phyloP scores from a whole-genome alignment of 371 early-diverging fungal genomes.

The Conidiobolus coronatus region DNA sequence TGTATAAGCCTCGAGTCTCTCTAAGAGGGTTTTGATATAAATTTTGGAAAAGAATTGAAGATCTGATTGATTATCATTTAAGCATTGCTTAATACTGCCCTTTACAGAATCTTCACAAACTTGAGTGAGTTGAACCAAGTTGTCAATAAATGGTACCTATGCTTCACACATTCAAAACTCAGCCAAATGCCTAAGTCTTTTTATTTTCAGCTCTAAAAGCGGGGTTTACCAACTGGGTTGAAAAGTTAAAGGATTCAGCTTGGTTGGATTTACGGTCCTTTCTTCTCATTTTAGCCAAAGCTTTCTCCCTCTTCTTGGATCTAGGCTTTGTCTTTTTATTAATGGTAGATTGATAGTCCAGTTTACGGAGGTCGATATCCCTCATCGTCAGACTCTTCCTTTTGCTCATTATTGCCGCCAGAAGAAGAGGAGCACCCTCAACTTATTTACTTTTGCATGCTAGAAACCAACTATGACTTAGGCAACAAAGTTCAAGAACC shows the following conservation, averaged over 20 bases:
- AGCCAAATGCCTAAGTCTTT: constrained; percentile 55
- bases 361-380: constrained; percentile 42
- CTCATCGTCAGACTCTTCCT: too few species aligned
- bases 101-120: neutral
- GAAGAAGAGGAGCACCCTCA: too few species aligned
- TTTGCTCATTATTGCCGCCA: too few species aligned
- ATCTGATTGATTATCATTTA: constrained; percentile 14
- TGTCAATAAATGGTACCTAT: constrained; percentile 50
- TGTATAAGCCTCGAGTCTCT: constrained; percentile 16
- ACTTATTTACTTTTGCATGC: too few species aligned
- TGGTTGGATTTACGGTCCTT: constrained; percentile 32
- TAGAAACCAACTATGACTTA: too few species aligned
- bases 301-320: constrained; percentile 45
- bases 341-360: constrained; percentile 50
- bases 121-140: neutral
- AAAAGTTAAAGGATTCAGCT: constrained; percentile 67
- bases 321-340: constrained; percentile 66
- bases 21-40: constrained; percentile 18
- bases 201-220: constrained; percentile 77
- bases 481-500: constrained; percentile 10
- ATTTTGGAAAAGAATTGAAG: constrained; percentile 23
- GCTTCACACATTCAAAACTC: constrained; percentile 95
- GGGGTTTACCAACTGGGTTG: too few species aligned
- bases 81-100: neutral
- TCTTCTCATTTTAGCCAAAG: constrained; percentile 40